phyloP scores from a whole-genome alignment of 306 rosid species.

The Lotus japonicus region DNA sequence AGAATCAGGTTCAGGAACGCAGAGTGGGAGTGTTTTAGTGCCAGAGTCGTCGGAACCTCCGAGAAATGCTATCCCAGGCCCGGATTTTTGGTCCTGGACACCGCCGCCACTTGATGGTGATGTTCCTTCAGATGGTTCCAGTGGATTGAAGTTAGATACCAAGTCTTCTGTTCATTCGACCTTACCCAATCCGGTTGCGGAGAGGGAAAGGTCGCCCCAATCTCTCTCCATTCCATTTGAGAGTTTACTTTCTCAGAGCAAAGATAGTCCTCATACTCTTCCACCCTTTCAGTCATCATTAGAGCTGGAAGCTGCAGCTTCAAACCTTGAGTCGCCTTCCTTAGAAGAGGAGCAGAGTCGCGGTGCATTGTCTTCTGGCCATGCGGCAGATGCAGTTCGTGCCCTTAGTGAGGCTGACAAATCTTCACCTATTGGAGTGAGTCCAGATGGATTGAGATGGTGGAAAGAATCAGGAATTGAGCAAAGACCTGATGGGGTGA shows the following conservation, averaged over 20 bases:
- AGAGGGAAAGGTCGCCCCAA: slow-evolving; percentile 52
- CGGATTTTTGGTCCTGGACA: slow-evolving; percentile 95
- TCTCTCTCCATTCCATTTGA: slow-evolving; percentile 65
- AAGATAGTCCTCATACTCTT: slow-evolving; percentile 31
- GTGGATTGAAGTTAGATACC: slow-evolving; percentile 31
- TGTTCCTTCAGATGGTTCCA: slow-evolving; percentile 20
- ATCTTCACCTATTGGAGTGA: slow-evolving; percentile 44
- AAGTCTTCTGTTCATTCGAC: slow-evolving; percentile 29
- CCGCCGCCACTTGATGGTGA: slow-evolving; percentile 62
- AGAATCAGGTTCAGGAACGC: slow-evolving; percentile 42
- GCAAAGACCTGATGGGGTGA: slow-evolving; percentile 77
- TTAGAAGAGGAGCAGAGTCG: slow-evolving; percentile 46
- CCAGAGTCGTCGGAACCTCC: slow-evolving; percentile 36
- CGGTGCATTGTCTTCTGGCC: slow-evolving; percentile 42
- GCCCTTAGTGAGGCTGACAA: slow-evolving; percentile 49
- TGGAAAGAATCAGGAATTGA: slow-evolving; percentile 89
- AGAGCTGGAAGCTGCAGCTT: slow-evolving; percentile 38
- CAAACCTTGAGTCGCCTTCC: slow-evolving; percentile 37
- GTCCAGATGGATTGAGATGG: slow-evolving; percentile 70
- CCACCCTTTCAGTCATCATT: slow-evolving; percentile 71
- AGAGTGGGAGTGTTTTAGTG: slow-evolving; percentile 22
- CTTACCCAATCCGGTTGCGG: slow-evolving; percentile 40
- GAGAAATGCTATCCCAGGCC: slow-evolving; percentile 66
- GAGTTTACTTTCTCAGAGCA: slow-evolving; percentile 41
- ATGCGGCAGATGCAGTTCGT: slow-evolving; percentile 67